Evolutionary conservation across 352 stramenopile genomes (phyloP), one percentile per base, ranked within the genome.

Genomic region (Globisporangium carolinianum): DNA sequence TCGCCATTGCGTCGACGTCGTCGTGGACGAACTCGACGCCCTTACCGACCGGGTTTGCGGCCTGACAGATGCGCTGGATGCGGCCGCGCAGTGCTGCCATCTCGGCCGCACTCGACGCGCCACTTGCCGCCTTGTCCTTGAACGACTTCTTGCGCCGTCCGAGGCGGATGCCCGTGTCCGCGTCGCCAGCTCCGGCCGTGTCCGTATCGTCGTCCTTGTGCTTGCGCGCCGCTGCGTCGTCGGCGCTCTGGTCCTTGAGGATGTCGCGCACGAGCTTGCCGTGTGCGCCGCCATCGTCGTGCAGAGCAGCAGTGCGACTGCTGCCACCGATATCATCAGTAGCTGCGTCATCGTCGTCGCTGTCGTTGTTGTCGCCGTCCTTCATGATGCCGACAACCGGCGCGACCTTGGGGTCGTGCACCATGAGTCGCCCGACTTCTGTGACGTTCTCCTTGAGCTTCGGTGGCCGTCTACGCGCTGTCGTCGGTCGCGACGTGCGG

Each of bases 11-110:
- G 43, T 91, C 87, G 61, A 98, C 67, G 69, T 98, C 94, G 60
- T 98, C 87, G 62, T 96, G 79, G 17, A 98, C 88, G 72, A 95
- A 97, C 71, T 98, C 89, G 62, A 98, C 91, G 57, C 83, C 97
- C 53, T 94, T 91, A 14, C 84, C 91, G 47, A 98, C 79, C 6
- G 88, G 92, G 36, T 95, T 90, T 1, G 91, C 93, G 6, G 84
- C 87, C 70, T 98, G 88, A 54, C 90, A 97, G 43, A 98, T 83
- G 45, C 75, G 72, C 63, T 98, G 94, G 60, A 98, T 95, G 32
- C 79, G 82, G 42, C 50, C 57, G 41, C 80, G 84, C 8, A 94
- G 61, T 49, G 88, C 83, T 24, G 87, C 87, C 77, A 92, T 92
- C 63, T 94, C 79, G 17, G 72, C 57, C 3, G 73, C 69, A 36